Conservation (phyloP, 2,329 filamentous ascomycete genomes). For the Diaporthe amygdali region DNA sequence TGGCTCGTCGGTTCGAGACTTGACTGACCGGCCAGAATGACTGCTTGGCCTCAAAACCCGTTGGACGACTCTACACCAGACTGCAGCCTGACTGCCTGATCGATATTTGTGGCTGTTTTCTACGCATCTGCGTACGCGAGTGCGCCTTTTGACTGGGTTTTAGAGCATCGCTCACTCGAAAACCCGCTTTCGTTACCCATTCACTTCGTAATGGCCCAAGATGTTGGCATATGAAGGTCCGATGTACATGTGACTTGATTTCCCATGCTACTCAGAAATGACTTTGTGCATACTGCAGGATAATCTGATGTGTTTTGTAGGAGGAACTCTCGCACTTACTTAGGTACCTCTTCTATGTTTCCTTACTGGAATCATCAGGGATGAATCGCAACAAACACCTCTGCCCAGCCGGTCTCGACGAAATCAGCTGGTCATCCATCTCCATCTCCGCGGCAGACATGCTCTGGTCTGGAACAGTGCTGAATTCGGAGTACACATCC, state of each 20-base stretch:
- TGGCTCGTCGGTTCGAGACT: background rate
- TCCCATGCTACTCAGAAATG: background rate
- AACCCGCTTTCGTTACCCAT: background rate
- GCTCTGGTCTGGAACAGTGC: constrained; percentile 57
- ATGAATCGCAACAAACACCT: constrained; percentile 61
- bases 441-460: constrained; percentile 65
- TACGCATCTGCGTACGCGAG: background rate
- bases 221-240: background rate
- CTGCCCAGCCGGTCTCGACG: constrained; percentile 65
- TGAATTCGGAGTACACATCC: constrained; percentile 65
- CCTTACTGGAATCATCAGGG: constrained; percentile 28
- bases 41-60: background rate
- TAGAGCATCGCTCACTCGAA: background rate
- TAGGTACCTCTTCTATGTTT: background rate
- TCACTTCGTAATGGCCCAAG: no score
- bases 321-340: background rate
- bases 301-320: background rate
- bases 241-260: no score
- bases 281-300: background rate
- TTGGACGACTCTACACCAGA: background rate
- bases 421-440: constrained; percentile 72
- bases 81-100: background rate
- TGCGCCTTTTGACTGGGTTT: background rate
- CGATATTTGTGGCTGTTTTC: background rate
- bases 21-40: background rate